Conservation (phyloP, 1,284 basidiomycete species). For the Trametes polyzona region DNA sequence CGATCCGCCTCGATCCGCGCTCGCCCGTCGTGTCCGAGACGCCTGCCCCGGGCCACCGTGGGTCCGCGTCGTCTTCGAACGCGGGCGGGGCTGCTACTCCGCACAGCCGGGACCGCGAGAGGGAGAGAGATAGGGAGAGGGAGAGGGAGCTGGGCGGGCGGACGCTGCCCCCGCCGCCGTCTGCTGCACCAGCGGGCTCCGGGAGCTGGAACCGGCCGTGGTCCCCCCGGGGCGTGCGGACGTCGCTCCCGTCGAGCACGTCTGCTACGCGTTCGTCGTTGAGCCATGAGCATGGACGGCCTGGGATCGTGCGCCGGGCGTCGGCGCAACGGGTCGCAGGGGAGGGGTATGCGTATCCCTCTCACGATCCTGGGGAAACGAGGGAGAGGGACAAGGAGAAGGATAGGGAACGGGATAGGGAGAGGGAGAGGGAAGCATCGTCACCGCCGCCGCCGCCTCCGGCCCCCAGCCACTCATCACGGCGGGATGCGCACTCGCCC, state of each 20-base stretch:
- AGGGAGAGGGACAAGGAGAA: slow-evolving; percentile 8
- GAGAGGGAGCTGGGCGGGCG: slow-evolving; percentile 5
- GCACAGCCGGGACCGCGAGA: background rate
- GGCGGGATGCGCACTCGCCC: slow-evolving; percentile 23
- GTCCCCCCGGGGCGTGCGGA: slow-evolving; percentile 12
- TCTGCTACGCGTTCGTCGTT: slow-evolving; percentile 5
- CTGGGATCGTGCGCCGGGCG: slow-evolving; percentile 18
- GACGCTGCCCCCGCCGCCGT: slow-evolving; percentile 18
- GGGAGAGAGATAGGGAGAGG: background rate
- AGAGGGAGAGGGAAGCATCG: slow-evolving; percentile 11
- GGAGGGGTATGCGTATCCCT: slow-evolving; percentile 14
- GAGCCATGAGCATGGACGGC: slow-evolving; percentile 20
- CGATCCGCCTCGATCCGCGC: slow-evolving; percentile 48
- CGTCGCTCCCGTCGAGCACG: slow-evolving; percentile 17
- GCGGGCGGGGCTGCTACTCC: background rate
- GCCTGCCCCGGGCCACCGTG: background rate
- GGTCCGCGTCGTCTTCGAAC: too few relatives aligned
- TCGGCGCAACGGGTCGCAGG: slow-evolving; percentile 15
- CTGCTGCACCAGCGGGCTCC: background rate
- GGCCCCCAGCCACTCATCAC: slow-evolving; percentile 2
- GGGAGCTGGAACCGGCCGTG: slow-evolving; percentile 8
- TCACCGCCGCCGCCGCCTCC: background rate
- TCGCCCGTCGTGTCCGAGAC: slow-evolving; percentile 10
- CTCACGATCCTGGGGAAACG: slow-evolving; percentile 13
- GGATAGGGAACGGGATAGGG: slow-evolving; percentile 10